Evolutionary conservation across 495 filamentous ascomycete species (phyloP).

Genomic region (Xylaria intraflava): DNA sequence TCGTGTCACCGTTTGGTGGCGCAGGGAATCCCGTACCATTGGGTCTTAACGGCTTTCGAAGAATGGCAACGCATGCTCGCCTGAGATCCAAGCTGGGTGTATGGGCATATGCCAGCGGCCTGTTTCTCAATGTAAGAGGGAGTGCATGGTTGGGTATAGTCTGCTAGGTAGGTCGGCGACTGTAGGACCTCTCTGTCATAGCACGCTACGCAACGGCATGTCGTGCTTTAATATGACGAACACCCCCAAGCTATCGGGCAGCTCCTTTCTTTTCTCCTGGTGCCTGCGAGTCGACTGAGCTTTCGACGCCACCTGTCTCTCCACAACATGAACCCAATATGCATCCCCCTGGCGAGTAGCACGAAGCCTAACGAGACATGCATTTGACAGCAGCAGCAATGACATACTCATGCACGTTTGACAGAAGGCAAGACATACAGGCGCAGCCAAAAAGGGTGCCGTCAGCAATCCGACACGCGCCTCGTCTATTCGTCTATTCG

Average conservation of each 20-base stretch:
- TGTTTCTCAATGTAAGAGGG: background rate
- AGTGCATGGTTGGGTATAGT: slow-evolving; percentile 4
- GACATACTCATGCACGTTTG: slow-evolving; percentile 12
- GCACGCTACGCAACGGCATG: slow-evolving; percentile 1
- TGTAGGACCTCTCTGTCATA: slow-evolving; percentile 1
- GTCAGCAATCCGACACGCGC: slow-evolving; percentile 6
- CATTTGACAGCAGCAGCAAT: slow-evolving; percentile 11
- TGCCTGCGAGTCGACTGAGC: slow-evolving; percentile 7
- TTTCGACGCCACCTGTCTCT: slow-evolving; percentile 2
- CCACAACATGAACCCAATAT: slow-evolving; percentile 9
- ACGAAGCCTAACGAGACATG: slow-evolving; percentile 14
- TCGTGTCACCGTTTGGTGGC: slow-evolving; percentile 7
- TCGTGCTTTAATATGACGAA: slow-evolving; percentile 5
- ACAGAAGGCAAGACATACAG: slow-evolving; percentile 13
- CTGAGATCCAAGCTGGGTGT: slow-evolving; percentile 4
- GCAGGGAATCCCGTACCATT: slow-evolving; percentile 10
- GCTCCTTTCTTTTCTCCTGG: background rate
- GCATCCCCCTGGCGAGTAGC: slow-evolving; percentile 8
- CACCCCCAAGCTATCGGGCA: slow-evolving; percentile 2
- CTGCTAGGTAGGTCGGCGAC: background rate
- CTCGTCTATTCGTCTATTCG: background rate
- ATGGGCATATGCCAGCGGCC: background rate
- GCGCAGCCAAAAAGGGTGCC: slow-evolving; percentile 1
- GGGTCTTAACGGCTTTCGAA: slow-evolving; percentile 14
- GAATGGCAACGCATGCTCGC: slow-evolving; percentile 8